Evolutionary conservation across 192 early-diverging fungal species (phyloP), one percentile per base, ranked within the genome.

Genomic region (Fimicolochytrium jonesii): DNA sequence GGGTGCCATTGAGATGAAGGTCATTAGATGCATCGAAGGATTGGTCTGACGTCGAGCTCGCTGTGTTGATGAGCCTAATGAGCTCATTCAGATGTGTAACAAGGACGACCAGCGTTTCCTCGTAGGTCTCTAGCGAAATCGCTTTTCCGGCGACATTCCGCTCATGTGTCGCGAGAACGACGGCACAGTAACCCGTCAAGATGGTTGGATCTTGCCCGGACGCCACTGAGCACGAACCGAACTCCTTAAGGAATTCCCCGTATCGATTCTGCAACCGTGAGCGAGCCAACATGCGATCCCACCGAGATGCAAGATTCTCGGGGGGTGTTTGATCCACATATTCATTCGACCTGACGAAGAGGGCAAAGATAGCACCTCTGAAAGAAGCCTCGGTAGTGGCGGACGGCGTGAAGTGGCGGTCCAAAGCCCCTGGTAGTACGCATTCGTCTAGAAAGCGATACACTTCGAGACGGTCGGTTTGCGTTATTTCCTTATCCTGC

Each of bases 321-420:
- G n/a, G n/a, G 37, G 37, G 7, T 7, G 9, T 39, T 17, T 39
- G 37, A 39, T 7, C 23, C 4, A 6, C 17, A 6, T 29, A 13
- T 43, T 58, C 56, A 26, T 58, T 7, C 10, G 20, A n/a, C 6
- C 5, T 26, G 2, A 2, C 18, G 9, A 64, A 32, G 10, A 64
- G 25, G 0, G 43, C 18, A 48, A 66, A 66, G 33, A 57, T 32
- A 2, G 64, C 64, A 25, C 25, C 25, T 3, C 64, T 53, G 42
- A 66, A 66, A 10, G 64, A 66, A 28, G 22, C 48, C 33, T 66
- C 64, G 11, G 32, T 42, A 29, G 64, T 41, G 4, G 41, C 44
- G 11, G 64, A 45, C n/a, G 28, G 4, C 17, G 55, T 23, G 44
- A 66, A 66, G 18, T 66, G 64, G 20, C 45, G 11, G 10, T 66